Evolutionary conservation across 371 early-diverging fungal genomes (phyloP).

Genomic region (Circinella minor): DNA sequence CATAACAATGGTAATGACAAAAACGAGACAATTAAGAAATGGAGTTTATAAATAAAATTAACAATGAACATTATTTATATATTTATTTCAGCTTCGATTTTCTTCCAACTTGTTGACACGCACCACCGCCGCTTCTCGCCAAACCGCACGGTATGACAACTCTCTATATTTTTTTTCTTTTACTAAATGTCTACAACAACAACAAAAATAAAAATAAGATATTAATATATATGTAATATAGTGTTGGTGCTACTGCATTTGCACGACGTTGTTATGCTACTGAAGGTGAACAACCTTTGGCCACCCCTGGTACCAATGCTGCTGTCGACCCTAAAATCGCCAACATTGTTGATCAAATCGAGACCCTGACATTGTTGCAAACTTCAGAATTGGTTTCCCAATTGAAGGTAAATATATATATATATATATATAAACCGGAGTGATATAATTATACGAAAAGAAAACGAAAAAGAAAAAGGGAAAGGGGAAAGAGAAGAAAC

Average conservation of each 20-base stretch:
- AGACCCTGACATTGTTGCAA: constrained; percentile 88
- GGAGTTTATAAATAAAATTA: neutral
- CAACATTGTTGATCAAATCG: constrained; percentile 88
- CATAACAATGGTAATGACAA: constrained; percentile 1
- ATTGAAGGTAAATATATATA: constrained; percentile 73
- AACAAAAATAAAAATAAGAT: constrained; percentile 1
- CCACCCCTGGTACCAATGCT: constrained; percentile 62
- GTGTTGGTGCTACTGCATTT: constrained; percentile 35
- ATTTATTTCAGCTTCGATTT: constrained; percentile 41
- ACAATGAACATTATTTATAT: neutral
- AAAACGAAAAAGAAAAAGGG: neutral
- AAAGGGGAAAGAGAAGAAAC: neutral
- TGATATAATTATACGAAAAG: too few species aligned
- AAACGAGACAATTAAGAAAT: neutral
- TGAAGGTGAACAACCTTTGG: constrained; percentile 43
- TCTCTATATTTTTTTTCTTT: neutral
- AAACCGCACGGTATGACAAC: constrained; percentile 42
- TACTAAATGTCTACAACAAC: neutral
- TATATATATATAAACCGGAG: neutral
- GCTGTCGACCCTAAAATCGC: constrained; percentile 75
- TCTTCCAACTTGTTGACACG: constrained; percentile 41
- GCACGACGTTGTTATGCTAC: constrained; percentile 50
- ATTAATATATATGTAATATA: constrained; percentile 13
- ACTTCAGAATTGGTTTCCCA: constrained; percentile 87
- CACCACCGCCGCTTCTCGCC: constrained; percentile 35